Percentiles rank a stretch among this genome's conserved stretches.
Evolutionary conservation across 2,329 filamentous ascomycete genomes (phyloP).

Genomic region (Diplodia intermedia): DNA sequence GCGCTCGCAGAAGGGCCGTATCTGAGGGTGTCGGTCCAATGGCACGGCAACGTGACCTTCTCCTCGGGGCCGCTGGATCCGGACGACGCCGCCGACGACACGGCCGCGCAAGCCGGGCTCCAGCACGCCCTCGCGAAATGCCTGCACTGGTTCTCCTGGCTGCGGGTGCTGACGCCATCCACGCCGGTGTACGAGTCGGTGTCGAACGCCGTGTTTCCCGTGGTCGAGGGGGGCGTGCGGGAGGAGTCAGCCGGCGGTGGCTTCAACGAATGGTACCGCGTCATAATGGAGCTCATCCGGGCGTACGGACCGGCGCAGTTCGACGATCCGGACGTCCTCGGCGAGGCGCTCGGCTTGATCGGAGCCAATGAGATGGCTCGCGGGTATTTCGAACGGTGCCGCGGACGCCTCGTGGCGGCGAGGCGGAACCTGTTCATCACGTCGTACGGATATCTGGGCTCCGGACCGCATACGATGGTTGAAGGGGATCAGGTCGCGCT

Average conservation of each 20-base stretch:
- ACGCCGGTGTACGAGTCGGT: not conserved
- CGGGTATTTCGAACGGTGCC: not conserved
- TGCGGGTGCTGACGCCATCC: not conserved
- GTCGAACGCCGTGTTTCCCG: not conserved
- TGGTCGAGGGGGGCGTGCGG: not conserved
- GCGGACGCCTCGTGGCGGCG: not conserved
- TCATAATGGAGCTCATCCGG: not conserved
- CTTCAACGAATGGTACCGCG: slow-evolving; percentile 2
- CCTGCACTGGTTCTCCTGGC: not conserved
- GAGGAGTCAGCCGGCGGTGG: not conserved
- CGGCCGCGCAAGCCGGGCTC: not conserved
- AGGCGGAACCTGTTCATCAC: not conserved
- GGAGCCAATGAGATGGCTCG: too few species aligned
- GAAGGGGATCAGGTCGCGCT: not conserved
- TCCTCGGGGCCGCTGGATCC: not conserved
- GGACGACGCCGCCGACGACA: not conserved
- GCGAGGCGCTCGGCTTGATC: not conserved
- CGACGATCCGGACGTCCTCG: not conserved
- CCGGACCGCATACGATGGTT: not conserved
- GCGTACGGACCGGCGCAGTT: not conserved
- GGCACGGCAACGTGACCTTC: not conserved
- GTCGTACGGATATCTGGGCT: not conserved
- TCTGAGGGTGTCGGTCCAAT: not conserved
- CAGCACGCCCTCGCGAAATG: not conserved
- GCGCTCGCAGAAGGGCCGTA: not conserved